Evolutionary conservation across 176 grass and related monocot genomes (phyloP).

Genomic region (Urochloa ruziziensis): DNA sequence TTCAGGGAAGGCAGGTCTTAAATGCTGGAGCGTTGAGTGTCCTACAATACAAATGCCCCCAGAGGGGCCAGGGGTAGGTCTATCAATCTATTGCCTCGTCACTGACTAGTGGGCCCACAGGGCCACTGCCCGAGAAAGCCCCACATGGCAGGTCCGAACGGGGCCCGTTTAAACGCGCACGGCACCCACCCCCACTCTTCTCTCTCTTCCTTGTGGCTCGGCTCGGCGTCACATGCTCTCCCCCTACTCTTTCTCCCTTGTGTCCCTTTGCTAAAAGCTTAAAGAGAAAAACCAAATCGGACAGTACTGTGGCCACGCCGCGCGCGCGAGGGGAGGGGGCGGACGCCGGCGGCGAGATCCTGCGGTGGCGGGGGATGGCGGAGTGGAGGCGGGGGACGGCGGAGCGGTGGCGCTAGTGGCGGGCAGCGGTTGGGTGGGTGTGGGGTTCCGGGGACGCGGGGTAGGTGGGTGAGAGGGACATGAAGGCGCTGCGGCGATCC

Average conservation of each 20-base stretch:
- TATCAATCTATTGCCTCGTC: neutral
- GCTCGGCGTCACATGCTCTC: conserved; percentile 40
- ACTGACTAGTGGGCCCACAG: neutral
- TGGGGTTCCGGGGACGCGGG: neutral
- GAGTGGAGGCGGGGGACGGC: conserved; percentile 5
- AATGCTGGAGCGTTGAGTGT: conserved; percentile 20
- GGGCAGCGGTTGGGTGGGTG: conserved; percentile 2
- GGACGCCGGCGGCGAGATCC: conserved; percentile 49
- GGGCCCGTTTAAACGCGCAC: conserved; percentile 42
- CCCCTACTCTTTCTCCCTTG: neutral
- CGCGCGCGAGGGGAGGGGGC: neutral
- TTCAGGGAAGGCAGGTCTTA: neutral
- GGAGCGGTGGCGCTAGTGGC: conserved; percentile 30
- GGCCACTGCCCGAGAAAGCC: neutral
- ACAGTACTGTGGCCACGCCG: conserved; percentile 1
- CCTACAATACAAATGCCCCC: neutral
- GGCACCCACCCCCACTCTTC: conserved; percentile 33
- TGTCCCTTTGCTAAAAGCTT: conserved; percentile 41
- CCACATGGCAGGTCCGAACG: conserved; percentile 31
- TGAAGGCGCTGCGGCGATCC: conserved; percentile 90
- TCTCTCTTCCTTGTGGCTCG: no score
- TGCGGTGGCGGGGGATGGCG: conserved; percentile 33
- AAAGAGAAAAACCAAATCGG: conserved; percentile 10
- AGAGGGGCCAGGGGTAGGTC: neutral
- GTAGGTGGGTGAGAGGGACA: conserved; percentile 47